phyloP scores from a whole-genome alignment of 164 flowering plant species.

The Vitis rotundifolia region DNA sequence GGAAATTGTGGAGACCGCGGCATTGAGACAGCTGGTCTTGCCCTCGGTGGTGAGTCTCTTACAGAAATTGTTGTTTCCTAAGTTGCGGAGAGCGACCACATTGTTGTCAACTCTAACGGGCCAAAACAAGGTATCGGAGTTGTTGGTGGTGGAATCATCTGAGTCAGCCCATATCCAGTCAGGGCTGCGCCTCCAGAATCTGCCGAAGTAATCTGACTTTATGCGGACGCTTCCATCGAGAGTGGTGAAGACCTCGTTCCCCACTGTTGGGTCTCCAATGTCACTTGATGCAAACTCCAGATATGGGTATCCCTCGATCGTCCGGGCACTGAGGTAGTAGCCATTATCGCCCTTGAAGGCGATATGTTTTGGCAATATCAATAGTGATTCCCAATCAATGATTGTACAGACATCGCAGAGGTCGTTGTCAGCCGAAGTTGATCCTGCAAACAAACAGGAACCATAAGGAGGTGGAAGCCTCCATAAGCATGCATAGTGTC shows the following conservation, averaged over 20 bases:
- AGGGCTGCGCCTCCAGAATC: neutral
- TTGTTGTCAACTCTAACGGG: conserved; percentile 7
- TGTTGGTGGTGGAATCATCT: neutral
- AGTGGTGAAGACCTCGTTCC: neutral
- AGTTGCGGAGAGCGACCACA: conserved; percentile 5
- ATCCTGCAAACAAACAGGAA: neutral
- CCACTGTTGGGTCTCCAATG: neutral
- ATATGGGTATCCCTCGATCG: neutral
- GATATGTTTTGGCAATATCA: neutral
- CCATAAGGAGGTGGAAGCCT: too few relatives aligned
- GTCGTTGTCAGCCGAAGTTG: neutral
- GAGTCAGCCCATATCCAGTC: conserved; percentile 10
- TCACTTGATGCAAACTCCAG: neutral
- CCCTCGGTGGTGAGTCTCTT: neutral
- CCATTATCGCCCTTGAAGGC: conserved; percentile 6
- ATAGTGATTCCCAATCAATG: conserved; percentile 12
- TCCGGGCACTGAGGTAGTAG: neutral
- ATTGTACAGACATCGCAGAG: neutral
- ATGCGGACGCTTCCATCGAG: conserved; percentile 13
- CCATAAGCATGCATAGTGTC: neutral
- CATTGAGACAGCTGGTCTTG: neutral
- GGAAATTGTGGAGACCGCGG: neutral
- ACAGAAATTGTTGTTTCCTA: conserved; percentile 9
- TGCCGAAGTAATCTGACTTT: neutral
- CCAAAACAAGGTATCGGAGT: conserved; percentile 4